phyloP scores from a whole-genome alignment of 345 rosid species.

The Hevea brasiliensis region DNA sequence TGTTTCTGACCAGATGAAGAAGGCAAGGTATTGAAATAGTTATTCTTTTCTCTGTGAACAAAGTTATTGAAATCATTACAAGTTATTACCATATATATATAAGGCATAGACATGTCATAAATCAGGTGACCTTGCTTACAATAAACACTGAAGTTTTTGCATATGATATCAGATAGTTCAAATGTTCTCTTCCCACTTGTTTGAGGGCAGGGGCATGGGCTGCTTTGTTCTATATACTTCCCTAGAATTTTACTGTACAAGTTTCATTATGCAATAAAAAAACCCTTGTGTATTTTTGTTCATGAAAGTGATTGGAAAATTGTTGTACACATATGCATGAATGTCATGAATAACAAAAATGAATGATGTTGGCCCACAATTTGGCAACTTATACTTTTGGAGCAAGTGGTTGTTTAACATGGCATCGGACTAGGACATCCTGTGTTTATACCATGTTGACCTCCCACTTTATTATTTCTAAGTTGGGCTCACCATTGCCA shows the following conservation, averaged over 20 bases:
- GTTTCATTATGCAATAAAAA: not conserved
- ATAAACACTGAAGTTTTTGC: not conserved
- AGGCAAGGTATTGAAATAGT: constrained; percentile 55
- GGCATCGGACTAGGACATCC: not conserved
- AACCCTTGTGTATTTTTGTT: too few relatives aligned
- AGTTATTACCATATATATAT: not conserved
- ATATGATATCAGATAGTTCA: not conserved
- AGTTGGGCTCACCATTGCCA: too few relatives aligned
- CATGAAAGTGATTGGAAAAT: not conserved
- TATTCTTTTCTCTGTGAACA: not conserved
- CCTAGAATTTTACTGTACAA: not conserved
- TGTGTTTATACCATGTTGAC: not conserved
- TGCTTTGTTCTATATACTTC: not conserved
- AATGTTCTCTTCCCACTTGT: not conserved
- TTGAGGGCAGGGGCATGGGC: not conserved
- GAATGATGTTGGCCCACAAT: not conserved
- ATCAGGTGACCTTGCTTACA: not conserved
- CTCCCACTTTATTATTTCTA: not conserved
- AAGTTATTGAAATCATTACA: not conserved
- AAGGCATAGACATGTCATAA: not conserved
- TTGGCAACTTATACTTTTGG: not conserved
- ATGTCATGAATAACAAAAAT: too few relatives aligned
- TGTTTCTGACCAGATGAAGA: constrained; percentile 83
- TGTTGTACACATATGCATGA: too few relatives aligned
- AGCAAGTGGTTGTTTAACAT: not conserved